Evolutionary conservation across 495 filamentous ascomycete genomes (phyloP), one percentile per base, ranked within the genome.

Genomic region (Mytilinidion resinicola): DNA sequence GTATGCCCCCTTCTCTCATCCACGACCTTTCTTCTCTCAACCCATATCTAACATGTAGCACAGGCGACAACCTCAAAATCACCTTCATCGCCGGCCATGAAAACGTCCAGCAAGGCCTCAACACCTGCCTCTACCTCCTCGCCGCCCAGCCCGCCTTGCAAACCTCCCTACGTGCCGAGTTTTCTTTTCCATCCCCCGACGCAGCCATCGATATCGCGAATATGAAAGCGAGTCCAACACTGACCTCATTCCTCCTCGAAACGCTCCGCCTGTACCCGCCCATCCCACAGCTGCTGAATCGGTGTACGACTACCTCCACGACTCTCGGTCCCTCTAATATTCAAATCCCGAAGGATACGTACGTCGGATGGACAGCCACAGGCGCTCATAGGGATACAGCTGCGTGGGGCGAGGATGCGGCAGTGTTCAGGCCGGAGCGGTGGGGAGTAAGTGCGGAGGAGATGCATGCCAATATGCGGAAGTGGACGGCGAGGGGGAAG

Each of bases 251-350:
- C 37, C 66, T 77, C 36, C 65, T 72, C 47, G 74, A 77, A 44
- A 35, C 70, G 1, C 72, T 77, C 11, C 71, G 73, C 11, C 62
- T 77, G 1, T 77, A 71, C 49, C 73, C 74, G 9, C 74, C 73
- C 5, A 69, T 76, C 12, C 67, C 67, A 0, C 67, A 75, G 37
- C 51, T 76, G 1, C 65, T 75, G 38, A 75, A 76, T 41, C 69
- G 69, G 4, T 58, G 66, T 3, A 63, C 68, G 0, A 47, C 51
- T 6, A 38, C 15, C 0, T n/a, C 46, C 1, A 25, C 55, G 9
- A 10, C 59, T 0, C 64, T 75, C 0, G 73, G 72, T 6, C 25
- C 25, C 6, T 64, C 64, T 0, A 47, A 65, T 8, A 53, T 76
- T 8, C 17, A 53, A 1, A 70, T 76, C 12, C 70, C 66, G 0